A percentile compares a stretch with the other conserved stretches of the same genome.
phyloP scores from a whole-genome alignment of 2,329 filamentous ascomycete genomes.

The Diplodia corticola region DNA sequence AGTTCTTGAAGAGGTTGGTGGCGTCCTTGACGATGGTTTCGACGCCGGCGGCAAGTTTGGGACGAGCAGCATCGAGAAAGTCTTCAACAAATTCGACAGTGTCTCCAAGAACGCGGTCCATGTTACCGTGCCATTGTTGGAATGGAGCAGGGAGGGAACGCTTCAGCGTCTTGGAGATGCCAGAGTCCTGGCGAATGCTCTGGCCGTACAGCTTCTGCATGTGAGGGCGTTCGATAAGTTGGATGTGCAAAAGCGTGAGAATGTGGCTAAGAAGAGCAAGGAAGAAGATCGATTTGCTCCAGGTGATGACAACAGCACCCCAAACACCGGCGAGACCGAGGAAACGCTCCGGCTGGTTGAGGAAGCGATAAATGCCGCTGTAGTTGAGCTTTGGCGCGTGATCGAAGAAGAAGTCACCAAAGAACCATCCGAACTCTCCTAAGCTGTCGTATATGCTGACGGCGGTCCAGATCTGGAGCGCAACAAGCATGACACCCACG shows the following conservation, averaged over 20 bases:
- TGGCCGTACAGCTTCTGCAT: conserved; percentile 97
- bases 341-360: conserved; percentile 95
- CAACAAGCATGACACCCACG: conserved; percentile 74
- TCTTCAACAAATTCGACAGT: conserved; percentile 89
- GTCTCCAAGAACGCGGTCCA: conserved; percentile 84
- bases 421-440: conserved; percentile 98
- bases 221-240: conserved; percentile 91
- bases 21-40: conserved; percentile 87
- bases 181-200: conserved; percentile 80
- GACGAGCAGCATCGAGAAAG: conserved; percentile 79
- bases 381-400: conserved; percentile 87
- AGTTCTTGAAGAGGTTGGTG: conserved; percentile 82
- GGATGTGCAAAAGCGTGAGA: conserved; percentile 82
- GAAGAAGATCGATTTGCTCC: conserved; percentile 82
- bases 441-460: conserved; percentile 92
- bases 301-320: conserved; percentile 91
- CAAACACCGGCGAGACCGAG: conserved; percentile 93
- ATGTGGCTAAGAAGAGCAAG: conserved; percentile 84
- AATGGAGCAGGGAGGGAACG: conserved; percentile 81
- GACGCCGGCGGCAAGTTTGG: conserved; percentile 82
- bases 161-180: conserved; percentile 87
- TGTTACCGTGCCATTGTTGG: conserved; percentile 77
- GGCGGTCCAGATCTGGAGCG: conserved; percentile 89
- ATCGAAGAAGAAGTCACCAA: conserved; percentile 97
- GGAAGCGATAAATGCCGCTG: conserved; percentile 93